phyloP scores from a whole-genome alignment of 345 rosid genomes.

The Dovyalis caffra region DNA sequence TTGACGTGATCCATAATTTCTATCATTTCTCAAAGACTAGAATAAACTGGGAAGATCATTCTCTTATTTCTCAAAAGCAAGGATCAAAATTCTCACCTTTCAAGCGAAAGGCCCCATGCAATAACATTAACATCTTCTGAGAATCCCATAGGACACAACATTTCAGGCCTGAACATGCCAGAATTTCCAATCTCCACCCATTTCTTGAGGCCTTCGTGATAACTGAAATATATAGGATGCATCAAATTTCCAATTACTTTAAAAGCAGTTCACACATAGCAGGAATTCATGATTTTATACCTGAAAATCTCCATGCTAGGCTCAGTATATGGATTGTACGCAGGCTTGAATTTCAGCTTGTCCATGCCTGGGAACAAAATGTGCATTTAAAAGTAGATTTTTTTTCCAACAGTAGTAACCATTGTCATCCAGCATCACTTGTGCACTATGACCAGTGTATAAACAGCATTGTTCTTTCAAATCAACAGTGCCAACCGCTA shows the following conservation, averaged over 20 bases:
- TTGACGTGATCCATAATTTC: not conserved
- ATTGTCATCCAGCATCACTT: conserved; percentile 6
- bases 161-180: conserved; percentile 95
- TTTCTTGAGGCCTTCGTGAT: conserved; percentile 73
- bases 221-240: conserved; percentile 38
- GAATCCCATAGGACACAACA: conserved; percentile 92
- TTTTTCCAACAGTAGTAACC: not conserved
- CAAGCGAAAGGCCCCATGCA: conserved; percentile 98
- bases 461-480: not conserved
- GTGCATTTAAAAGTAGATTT: not conserved
- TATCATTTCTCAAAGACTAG: not conserved
- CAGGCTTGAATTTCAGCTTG: conserved; percentile 82
- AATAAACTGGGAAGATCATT: not conserved
- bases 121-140: conserved; percentile 85
- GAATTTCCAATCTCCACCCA: conserved; percentile 98
- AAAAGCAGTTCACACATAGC: not conserved
- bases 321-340: conserved; percentile 95
- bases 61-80: not conserved
- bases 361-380: conserved; percentile 65
- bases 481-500: not conserved
- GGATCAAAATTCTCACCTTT: conserved; percentile 53
- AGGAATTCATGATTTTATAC: conserved; percentile 30
- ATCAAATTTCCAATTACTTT: conserved; percentile 2
- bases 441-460: not conserved
- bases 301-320: conserved; percentile 98